These are phyloP conservation scores for Diddensiella transvaalensis DNA, from an alignment of 805 yeast genomes.

Conservation along the genomic window DNA sequence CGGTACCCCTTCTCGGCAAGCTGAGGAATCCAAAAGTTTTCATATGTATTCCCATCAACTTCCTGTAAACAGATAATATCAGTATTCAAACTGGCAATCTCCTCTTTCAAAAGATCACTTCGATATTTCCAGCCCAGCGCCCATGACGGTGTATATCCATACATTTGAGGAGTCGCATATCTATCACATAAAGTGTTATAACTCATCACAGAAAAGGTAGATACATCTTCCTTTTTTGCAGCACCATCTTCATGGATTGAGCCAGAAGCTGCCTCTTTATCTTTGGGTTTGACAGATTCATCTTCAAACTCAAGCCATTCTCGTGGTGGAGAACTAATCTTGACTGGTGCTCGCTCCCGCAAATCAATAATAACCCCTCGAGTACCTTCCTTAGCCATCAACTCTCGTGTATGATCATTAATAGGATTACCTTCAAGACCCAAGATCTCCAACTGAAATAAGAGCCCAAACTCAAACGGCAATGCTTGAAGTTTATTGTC, in stretches of 20 bases:
- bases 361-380: conserved; percentile 74
- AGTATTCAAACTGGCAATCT: conserved; percentile 58
- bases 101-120: conserved; percentile 68
- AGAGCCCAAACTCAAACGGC: conserved; percentile 82
- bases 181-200: conserved; percentile 94
- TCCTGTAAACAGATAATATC: conserved; percentile 93
- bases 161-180: conserved; percentile 89
- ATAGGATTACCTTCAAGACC: conserved; percentile 95
- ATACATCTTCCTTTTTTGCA: conserved; percentile 4
- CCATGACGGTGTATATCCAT: conserved; percentile 95
- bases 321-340: conserved; percentile 66
- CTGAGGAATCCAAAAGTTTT: conserved; percentile 80
- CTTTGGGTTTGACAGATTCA: conserved; percentile 1
- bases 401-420: conserved; percentile 57
- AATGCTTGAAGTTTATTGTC: conserved; percentile 75
- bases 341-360: conserved; percentile 76
- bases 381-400: conserved; percentile 78
- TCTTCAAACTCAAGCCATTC: conserved; percentile 78
- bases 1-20: conserved; percentile 72
- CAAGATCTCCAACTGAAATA: conserved; percentile 77
- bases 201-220: conserved; percentile 66
- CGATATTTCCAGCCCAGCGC: conserved; percentile 93
- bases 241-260: no score
- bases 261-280: conserved; percentile 2
- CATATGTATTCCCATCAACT: conserved; percentile 82